Evolutionary conservation across 106 monocot species (phyloP), one percentile per base, ranked within the genome.

Genomic region (Phalaenopsis aphrodite): DNA sequence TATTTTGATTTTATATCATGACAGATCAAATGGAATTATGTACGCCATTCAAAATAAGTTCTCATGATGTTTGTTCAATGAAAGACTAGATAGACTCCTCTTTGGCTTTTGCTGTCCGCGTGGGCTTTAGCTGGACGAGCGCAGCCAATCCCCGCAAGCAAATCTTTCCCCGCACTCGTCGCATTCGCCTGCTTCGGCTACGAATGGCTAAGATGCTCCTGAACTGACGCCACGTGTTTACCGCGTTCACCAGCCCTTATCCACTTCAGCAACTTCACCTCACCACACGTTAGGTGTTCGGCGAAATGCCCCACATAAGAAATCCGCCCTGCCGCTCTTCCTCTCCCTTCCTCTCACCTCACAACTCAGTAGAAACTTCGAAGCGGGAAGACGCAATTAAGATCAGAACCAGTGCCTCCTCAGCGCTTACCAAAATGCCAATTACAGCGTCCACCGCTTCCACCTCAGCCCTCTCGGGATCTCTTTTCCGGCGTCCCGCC

Each of bases 281-380:
- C 71, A 71, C 71, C 71, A 14, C 71, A 71, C 71, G 71, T 71
- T 71, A 71, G 41, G 11, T 41, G 39, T 71, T 71, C 41, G 71
- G 36, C 17, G 71, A 38, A 38, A 36, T 14, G 41, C 11, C 14
- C 71, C 71, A 10, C 36, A 23, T 8, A 15, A 41, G 12, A 41
- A 71, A 67, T 67, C 8, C 24, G 1, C 7, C 30, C 24, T 52
- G 14, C 15, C 0, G 10, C 12, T 3, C 41, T 14, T 2, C 71
- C 4, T 1, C 71, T 41, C 38, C 68, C 36, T 71, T 71, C 12
- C 12, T 41, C 71, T 39, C 41, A 41, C 71, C 41, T 12, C 71
- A 71, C 71, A 39, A 2, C 39, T 30, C 7, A 71, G 67, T 15
- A 65, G 21, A 23, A 71, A 41, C 71, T 16, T 5, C 8, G 36